Evolutionary conservation across 2,329 filamentous ascomycete genomes (phyloP).

Genomic region (Phialocephala subalpina): DNA sequence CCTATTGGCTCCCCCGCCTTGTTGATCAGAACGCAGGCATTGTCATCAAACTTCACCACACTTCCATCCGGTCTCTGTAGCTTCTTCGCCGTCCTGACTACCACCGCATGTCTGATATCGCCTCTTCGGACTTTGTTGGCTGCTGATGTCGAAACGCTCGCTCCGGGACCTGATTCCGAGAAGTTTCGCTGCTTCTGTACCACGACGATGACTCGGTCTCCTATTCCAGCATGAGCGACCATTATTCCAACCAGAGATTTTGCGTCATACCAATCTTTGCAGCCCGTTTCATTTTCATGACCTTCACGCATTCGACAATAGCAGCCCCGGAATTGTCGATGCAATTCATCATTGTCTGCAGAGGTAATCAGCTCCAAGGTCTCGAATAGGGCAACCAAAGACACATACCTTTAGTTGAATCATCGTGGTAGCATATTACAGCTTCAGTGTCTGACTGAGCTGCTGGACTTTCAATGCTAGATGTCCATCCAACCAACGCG

Average conservation of each 20-base stretch:
- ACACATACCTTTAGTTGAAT: constrained; percentile 82
- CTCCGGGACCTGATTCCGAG: constrained; percentile 74
- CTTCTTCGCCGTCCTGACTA: constrained; percentile 91
- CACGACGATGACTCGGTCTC: constrained; percentile 96
- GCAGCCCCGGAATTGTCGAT: constrained; percentile 99
- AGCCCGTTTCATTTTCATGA: constrained; percentile 87
- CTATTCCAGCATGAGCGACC: constrained; percentile 53
- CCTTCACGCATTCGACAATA: constrained; percentile 93
- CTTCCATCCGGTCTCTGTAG: constrained; percentile 87
- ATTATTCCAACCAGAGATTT: not conserved
- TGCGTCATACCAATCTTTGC: constrained; percentile 82
- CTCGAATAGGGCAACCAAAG: not conserved
- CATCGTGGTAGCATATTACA: constrained; percentile 65
- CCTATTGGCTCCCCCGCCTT: constrained; percentile 97
- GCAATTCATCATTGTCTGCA: constrained; percentile 94
- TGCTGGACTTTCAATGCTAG: constrained; percentile 4
- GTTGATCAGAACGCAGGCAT: constrained; percentile 96
- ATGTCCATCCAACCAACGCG: constrained; percentile 12
- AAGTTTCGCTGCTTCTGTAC: constrained; percentile 94
- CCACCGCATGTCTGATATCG: constrained; percentile 94
- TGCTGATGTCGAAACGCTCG: constrained; percentile 74
- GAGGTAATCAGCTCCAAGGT: constrained; percentile 8
- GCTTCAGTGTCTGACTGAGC: constrained; percentile 20
- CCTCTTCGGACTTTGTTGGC: constrained; percentile 96
- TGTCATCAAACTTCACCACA: constrained; percentile 94